A percentile compares a stretch with the other conserved stretches of the same genome.
Conservation (phyloP, 148 eudicot genomes). For the Nepenthes gracilis region DNA sequence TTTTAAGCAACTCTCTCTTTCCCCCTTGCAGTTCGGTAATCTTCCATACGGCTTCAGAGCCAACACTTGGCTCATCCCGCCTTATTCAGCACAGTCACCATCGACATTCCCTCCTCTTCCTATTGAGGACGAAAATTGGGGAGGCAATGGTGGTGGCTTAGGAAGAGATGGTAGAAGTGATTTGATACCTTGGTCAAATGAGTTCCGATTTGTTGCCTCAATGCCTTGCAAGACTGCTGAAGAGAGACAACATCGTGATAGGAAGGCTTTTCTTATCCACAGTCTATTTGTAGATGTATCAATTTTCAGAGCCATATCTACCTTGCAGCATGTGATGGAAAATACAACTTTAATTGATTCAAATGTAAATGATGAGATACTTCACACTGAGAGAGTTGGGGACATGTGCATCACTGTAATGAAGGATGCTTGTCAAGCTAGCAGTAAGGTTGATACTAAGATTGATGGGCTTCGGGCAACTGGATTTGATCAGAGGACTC, state of each 20-base stretch:
- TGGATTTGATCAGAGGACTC: constrained; percentile 48
- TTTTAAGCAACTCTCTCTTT: constrained; percentile 8
- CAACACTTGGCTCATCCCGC: constrained; percentile 98
- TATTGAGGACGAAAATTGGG: constrained; percentile 85
- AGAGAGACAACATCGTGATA: constrained; percentile 88
- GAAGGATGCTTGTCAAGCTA: constrained; percentile 73
- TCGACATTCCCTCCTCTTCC: constrained; percentile 76
- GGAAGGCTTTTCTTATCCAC: constrained; percentile 92
- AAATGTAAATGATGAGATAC: constrained; percentile 19
- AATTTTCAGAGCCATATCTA: constrained; percentile 66
- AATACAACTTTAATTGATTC: constrained; percentile 23
- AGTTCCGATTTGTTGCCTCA: constrained; percentile 70
- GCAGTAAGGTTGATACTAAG: constrained; percentile 86
- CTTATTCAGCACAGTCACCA: constrained; percentile 64
- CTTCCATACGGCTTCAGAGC: constrained; percentile 97
- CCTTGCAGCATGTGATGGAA: constrained; percentile 53
- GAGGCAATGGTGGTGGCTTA: constrained; percentile 96
- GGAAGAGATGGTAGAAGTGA: constrained; percentile 84
- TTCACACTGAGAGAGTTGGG: constrained; percentile 61
- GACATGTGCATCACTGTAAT: constrained; percentile 60
- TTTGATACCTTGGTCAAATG: constrained; percentile 79
- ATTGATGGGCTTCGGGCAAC: constrained; percentile 84
- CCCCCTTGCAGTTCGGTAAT: constrained; percentile 79
- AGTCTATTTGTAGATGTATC: constrained; percentile 97
- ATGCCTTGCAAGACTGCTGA: constrained; percentile 98